Percentiles rank a stretch among this genome's conserved stretches.
Evolutionary conservation across 352 stramenopile species (phyloP).

Genomic region (Phytophthora fragariaefolia): DNA sequence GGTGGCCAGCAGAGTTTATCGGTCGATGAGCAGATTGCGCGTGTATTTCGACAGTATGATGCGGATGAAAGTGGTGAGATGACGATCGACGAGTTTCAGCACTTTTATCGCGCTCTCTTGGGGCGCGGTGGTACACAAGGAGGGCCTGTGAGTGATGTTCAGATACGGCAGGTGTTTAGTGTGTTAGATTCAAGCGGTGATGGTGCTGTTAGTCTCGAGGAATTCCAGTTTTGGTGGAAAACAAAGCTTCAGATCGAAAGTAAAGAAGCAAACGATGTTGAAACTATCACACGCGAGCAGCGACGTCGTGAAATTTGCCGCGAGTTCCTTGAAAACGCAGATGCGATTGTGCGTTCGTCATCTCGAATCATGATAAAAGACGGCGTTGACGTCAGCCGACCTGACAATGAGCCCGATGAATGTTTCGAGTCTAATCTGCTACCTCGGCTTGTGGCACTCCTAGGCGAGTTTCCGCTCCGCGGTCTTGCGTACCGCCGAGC

Average conservation of each 20-base stretch:
- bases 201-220: conserved; percentile 65
- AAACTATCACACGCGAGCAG: conserved; percentile 26
- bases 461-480: conserved; percentile 62
- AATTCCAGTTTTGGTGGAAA: conserved; percentile 82
- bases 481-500: conserved; percentile 59
- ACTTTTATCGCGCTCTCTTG: conserved; percentile 61
- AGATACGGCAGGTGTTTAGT: conserved; percentile 60
- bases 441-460: conserved; percentile 52
- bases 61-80: conserved; percentile 70
- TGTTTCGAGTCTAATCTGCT: conserved; percentile 68
- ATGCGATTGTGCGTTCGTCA: conserved; percentile 35
- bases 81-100: conserved; percentile 60
- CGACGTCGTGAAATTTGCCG: conserved; percentile 34
- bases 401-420: conserved; percentile 10
- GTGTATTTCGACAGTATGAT: conserved; percentile 77
- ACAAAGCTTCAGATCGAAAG: conserved; percentile 68
- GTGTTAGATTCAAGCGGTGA: conserved; percentile 75
- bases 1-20: conserved; percentile 23
- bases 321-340: conserved; percentile 53
- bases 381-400: background rate
- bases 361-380: background rate
- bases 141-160: conserved; percentile 33
- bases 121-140: conserved; percentile 26
- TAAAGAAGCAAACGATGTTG: conserved; percentile 49
- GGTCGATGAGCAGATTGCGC: conserved; percentile 61